Evolutionary conservation across 2,329 filamentous ascomycete species (phyloP), one percentile per base, ranked within the genome.

Genomic region (Aspergillus nomiae): DNA sequence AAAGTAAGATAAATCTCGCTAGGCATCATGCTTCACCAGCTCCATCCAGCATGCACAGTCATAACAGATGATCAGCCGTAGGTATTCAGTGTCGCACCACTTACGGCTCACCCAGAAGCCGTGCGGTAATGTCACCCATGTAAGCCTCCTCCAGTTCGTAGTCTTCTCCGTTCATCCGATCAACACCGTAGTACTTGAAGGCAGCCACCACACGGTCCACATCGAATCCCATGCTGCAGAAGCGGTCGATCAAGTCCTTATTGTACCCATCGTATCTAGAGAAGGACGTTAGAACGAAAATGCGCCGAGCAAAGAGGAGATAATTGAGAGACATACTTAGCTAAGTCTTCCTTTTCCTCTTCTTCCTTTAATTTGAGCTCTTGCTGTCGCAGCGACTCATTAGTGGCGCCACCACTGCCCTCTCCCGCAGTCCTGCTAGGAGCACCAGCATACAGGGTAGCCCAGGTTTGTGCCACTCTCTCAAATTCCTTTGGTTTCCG

Each of bases 191-290:
- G 64, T 86, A 91, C 58, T 90, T 85, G 72, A 97, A 96, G 0
- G 92, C 92, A 11, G 90, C 86, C 0, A 97, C 92, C 1, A 98
- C 92, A n/a, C 86, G 85, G 56, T 94, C 91, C 2, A 96, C 86
- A 61, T 92, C 89, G 71, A 98, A 98, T 12, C 94, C 94, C 94
- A 98, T 98, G 70, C 83, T 86, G 19, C 91, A 88, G 70, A 98
- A 98, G 5, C 90, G 86, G 72, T 95, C 89, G 67, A 98, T 87
- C 46, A 97, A 84, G 36, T 90, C 86, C 72, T 89, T 90, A 79
- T 93, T 94, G 78, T 96, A 98, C 2, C 95, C 94, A 67, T 90
- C 86, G 74, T 96, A 97, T 65, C 91, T 94, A 69, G 12, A 21
- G 19, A 6, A 26, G 16, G n/a, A 7, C 4, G 45, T 36, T 6